These are phyloP conservation scores for Irpex lacteus DNA, from an alignment of 1,284 basidiomycete species.

Conservation along the genomic window DNA sequence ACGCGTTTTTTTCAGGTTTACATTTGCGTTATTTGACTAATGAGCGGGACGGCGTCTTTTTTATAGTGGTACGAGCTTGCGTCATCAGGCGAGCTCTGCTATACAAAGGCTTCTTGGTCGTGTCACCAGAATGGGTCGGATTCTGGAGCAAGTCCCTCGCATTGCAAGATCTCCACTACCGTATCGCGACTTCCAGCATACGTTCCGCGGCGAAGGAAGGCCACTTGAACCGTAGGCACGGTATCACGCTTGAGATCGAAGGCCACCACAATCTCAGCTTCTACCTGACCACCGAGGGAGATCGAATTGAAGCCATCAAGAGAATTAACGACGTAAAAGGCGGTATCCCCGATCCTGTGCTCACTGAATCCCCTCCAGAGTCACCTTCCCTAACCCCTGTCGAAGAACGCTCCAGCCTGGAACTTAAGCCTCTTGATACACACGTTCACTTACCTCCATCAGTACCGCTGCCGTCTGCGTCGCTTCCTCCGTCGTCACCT, in stretches of 20 bases:
- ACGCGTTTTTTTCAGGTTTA: slow-evolving; percentile 21
- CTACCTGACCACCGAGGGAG: slow-evolving; percentile 42
- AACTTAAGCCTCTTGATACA: neutral
- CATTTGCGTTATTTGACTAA: neutral
- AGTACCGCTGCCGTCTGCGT: too few species aligned
- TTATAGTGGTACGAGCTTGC: slow-evolving; percentile 37
- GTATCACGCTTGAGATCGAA: slow-evolving; percentile 46
- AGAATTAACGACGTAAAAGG: slow-evolving; percentile 27
- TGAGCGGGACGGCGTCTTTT: neutral
- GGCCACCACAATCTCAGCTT: slow-evolving; percentile 50
- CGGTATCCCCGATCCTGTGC: neutral
- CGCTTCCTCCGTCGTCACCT: neutral
- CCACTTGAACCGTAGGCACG: slow-evolving; percentile 27
- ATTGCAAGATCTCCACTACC: slow-evolving; percentile 44
- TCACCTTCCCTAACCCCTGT: neutral
- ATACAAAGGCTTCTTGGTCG: slow-evolving; percentile 42
- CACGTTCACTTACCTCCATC: too few species aligned
- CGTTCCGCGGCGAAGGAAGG: slow-evolving; percentile 36
- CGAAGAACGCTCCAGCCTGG: neutral
- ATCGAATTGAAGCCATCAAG: slow-evolving; percentile 45
- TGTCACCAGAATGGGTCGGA: slow-evolving; percentile 40
- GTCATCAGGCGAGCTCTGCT: slow-evolving; percentile 31
- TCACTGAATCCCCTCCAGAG: neutral
- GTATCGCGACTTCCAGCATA: slow-evolving; percentile 44
- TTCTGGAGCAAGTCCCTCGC: slow-evolving; percentile 50